Evolutionary conservation across 345 rosid species (phyloP).

Genomic region (Streptanthus diversifolius): DNA sequence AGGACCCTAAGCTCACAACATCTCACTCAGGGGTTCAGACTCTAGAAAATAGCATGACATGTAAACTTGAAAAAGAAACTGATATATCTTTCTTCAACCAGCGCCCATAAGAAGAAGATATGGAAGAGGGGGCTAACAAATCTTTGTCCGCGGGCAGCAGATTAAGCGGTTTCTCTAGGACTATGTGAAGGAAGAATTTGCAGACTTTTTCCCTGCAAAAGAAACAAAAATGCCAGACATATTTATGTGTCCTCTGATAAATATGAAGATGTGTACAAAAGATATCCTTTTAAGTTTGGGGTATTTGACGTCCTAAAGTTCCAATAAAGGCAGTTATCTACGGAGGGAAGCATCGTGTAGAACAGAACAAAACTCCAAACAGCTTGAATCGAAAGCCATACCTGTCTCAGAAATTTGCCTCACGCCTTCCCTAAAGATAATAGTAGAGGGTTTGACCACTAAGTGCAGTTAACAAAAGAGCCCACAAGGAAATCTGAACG

Average conservation of each 20-base stretch:
- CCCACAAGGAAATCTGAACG: conserved; percentile 77
- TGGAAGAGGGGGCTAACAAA: conserved; percentile 35
- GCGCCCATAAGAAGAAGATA: conserved; percentile 46
- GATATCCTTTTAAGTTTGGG: conserved; percentile 27
- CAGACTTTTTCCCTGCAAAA: conserved; percentile 57
- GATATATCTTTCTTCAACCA: conserved; percentile 36
- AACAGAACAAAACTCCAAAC: conserved; percentile 33
- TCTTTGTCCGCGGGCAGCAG: conserved; percentile 29
- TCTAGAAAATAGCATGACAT: conserved; percentile 33
- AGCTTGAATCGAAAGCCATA: conserved; percentile 40
- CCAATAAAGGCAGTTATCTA: neutral
- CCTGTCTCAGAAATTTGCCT: conserved; percentile 60
- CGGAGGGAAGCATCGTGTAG: neutral
- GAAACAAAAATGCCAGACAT: neutral
- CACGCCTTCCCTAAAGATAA: conserved; percentile 47
- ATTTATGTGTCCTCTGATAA: neutral
- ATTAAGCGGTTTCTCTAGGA: conserved; percentile 39
- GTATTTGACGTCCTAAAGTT: conserved; percentile 34
- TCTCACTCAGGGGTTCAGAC: conserved; percentile 41
- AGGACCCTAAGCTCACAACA: conserved; percentile 40
- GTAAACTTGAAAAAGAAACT: conserved; percentile 32
- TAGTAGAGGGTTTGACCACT: conserved; percentile 44
- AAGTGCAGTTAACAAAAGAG: conserved; percentile 92
- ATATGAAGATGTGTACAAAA: conserved; percentile 36
- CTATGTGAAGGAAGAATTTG: conserved; percentile 40